A percentile compares a stretch with the other conserved stretches of the same genome.
Evolutionary conservation across 31 red algal species (phyloP).

Genomic region (Odonthalia washingtoniensis): DNA sequence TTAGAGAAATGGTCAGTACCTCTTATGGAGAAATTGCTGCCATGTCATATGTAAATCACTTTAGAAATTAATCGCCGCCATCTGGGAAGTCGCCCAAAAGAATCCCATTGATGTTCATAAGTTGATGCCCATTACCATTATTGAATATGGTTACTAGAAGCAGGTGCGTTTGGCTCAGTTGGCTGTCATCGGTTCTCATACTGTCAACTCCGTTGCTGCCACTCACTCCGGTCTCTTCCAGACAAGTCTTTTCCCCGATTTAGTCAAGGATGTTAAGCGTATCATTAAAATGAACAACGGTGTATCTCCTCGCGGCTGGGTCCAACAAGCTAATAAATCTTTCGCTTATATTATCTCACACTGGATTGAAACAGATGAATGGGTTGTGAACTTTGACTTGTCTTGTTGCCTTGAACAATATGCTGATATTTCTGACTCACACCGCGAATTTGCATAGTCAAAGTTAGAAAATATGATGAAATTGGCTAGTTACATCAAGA

Average conservation of each 20-base stretch:
- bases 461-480: slow-evolving; percentile 91
- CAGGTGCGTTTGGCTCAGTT: slow-evolving; percentile 98
- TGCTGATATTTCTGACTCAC: slow-evolving; percentile 92
- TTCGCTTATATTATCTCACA: slow-evolving; percentile 89
- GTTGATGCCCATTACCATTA: slow-evolving; percentile 92
- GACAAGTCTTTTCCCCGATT: slow-evolving; percentile 96
- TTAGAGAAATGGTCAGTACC: slow-evolving; percentile 98
- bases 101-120: slow-evolving; percentile 87
- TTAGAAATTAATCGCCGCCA: slow-evolving; percentile 84
- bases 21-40: slow-evolving; percentile 95
- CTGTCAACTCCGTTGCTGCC: slow-evolving; percentile 97
- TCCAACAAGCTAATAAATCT: slow-evolving; percentile 92
- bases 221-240: slow-evolving; percentile 89
- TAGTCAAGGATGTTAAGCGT: slow-evolving; percentile 76
- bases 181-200: slow-evolving; percentile 93
- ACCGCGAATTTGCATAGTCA: slow-evolving; percentile 90
- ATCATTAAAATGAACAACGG: slow-evolving; percentile 99
- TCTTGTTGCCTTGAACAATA: slow-evolving; percentile 78
- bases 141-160: slow-evolving; percentile 96
- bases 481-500: slow-evolving; percentile 82
- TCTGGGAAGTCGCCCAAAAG: slow-evolving; percentile 58
- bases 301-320: slow-evolving; percentile 97
- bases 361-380: slow-evolving; percentile 98
- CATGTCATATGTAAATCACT: slow-evolving; percentile 97
- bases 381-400: slow-evolving; percentile 86